phyloP scores from a whole-genome alignment of 331 rosid genomes.

The Acacia pycnantha region DNA sequence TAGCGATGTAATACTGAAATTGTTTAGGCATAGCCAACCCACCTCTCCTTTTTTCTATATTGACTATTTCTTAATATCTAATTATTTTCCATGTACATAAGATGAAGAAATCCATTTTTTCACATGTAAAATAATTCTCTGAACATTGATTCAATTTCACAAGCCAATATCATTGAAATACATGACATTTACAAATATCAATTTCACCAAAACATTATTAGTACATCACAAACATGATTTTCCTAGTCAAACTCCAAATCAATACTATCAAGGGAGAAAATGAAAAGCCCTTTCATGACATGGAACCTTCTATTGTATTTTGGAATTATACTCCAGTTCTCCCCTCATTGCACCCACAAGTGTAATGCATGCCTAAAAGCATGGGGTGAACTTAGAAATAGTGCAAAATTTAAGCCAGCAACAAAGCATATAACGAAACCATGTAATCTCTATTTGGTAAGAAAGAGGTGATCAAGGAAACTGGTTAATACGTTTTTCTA shows the following conservation, averaged over 20 bases:
- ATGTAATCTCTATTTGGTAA: constrained; percentile 65
- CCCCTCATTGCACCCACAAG: not conserved
- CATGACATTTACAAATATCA: too few relatives aligned
- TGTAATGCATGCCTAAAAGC: not conserved
- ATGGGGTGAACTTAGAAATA: constrained; percentile 57
- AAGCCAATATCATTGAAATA: too few relatives aligned
- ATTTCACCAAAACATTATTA: too few relatives aligned
- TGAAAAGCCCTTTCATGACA: not conserved
- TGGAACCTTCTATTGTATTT: not conserved
- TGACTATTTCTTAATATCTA: not conserved
- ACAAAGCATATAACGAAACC: constrained; percentile 34
- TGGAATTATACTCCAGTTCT: not conserved
- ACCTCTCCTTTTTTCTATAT: not conserved
- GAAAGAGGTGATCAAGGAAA: constrained; percentile 12
- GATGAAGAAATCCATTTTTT: too few relatives aligned
- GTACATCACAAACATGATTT: too few relatives aligned
- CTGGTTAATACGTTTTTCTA: not conserved
- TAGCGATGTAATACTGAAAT: not conserved
- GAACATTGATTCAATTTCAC: too few relatives aligned
- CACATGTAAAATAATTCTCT: too few relatives aligned
- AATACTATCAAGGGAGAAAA: not conserved
- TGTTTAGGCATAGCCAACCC: not conserved
- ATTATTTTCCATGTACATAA: too few relatives aligned
- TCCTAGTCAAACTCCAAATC: too few relatives aligned
- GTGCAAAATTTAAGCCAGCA: constrained; percentile 78